Evolutionary conservation across 2,329 filamentous ascomycete genomes (phyloP), one percentile per base, ranked within the genome.

Genomic region (Colletotrichum sidae): DNA sequence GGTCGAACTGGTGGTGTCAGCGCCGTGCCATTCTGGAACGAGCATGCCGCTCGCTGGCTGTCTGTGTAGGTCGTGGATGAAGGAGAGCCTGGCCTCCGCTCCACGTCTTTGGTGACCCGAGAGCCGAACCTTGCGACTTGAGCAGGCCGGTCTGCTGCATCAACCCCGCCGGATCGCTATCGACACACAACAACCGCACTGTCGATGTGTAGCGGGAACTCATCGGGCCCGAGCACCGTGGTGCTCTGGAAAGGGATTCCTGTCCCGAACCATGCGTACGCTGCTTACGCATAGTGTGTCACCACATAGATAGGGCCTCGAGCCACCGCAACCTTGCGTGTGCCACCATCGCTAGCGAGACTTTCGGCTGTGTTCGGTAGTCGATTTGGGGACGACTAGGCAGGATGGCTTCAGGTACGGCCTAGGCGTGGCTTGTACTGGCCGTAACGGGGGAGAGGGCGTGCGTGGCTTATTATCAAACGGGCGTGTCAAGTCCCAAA

Each of bases 281-380:
- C 25, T 25, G 25, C 25, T 4, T 25, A 25, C 25, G 25, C 25
- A 25, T 25, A 56, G 25, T 46, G 45, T 65, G 35, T 47, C 39
- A 49, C 45, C 17, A 39, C 34, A 15, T 17, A 56, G 13, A 25
- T 25, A 25, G 10, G 17, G 38, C 55, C 46, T 57, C 41, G 41
- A 12, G 17, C 60, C 42, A 52, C 33, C 25, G 25, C 25, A 11
- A 42, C 46, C 15, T 52, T 49, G 50, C 37, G 55, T n/a, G 55
- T 55, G 45, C 50, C 52, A 61, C 51, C 47, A 56, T 62, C 13
- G 37, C 41, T 62, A 61, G 57, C 25, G 41, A 65, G 45, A 49
- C 52, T 47, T 11, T 45, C 25, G 34, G 41, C 45, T 52, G 34
- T 42, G 35, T 42, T 46, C 52, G n/a, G 52, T 55, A 34, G 34